A percentile compares a stretch with the other conserved stretches of the same genome.
phyloP scores from a whole-genome alignment of 169 alveolate species.

The Pseudocohnilembus persalinus region DNA sequence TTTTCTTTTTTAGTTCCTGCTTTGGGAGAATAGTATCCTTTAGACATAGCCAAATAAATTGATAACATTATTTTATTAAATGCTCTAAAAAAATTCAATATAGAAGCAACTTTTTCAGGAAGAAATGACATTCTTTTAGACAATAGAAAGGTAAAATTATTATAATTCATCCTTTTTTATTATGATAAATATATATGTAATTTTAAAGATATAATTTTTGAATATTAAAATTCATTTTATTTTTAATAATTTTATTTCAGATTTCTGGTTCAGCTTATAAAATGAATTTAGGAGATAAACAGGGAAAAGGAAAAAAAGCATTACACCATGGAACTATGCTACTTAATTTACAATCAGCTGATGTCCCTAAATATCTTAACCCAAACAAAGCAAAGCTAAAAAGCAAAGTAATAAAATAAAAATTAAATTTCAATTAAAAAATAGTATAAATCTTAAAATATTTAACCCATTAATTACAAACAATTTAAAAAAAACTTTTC shows the following conservation, averaged over 20 bases:
- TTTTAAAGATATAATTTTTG: background rate
- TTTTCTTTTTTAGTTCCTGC: constrained; percentile 84
- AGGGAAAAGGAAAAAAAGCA: constrained; percentile 67
- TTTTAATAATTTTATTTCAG: background rate
- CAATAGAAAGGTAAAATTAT: constrained; percentile 60
- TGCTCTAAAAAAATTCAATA: constrained; percentile 68
- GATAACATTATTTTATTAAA: constrained; percentile 72
- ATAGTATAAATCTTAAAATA: too few relatives aligned
- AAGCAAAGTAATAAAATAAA: constrained; percentile 76
- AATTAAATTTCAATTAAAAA: too few relatives aligned
- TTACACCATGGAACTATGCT: constrained; percentile 94
- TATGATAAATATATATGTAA: background rate
- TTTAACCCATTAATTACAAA: too few relatives aligned
- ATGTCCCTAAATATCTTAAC: constrained; percentile 72
- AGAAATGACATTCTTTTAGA: constrained; percentile 89
- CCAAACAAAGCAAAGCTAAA: constrained; percentile 80
- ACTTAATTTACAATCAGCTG: constrained; percentile 66
- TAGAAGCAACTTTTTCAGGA: constrained; percentile 81
- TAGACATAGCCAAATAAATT: constrained; percentile 62
- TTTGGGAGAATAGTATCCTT: constrained; percentile 55
- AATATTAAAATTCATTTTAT: background rate
- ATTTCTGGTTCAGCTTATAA: constrained; percentile 93
- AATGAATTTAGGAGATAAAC: constrained; percentile 62
- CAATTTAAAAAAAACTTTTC: too few relatives aligned
- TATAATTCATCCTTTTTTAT: background rate